Evolutionary conservation across 225 moss, liverwort and hornwort species (phyloP).

Genomic region (Polytrichum commune): DNA sequence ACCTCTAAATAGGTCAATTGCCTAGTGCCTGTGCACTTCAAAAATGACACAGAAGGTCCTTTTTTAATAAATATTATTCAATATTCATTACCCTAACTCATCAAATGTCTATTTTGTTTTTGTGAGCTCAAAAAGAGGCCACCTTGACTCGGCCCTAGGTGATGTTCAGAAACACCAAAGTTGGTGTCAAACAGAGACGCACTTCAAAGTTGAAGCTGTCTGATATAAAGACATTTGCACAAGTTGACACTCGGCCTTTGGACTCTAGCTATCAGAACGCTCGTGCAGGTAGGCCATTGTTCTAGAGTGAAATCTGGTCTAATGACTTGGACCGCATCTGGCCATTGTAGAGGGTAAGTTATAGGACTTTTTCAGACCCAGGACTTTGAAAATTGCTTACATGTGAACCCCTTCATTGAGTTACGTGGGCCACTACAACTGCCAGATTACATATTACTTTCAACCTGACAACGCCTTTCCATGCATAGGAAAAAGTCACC

Average conservation of each 20-base stretch:
- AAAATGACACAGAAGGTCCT: background rate
- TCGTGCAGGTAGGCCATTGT: no score
- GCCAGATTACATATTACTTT: background rate
- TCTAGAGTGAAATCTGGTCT: background rate
- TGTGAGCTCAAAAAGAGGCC: background rate
- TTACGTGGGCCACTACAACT: background rate
- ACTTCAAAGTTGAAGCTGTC: slow-evolving; percentile 1
- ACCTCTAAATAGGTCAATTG: background rate
- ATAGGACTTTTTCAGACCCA: slow-evolving; percentile 12
- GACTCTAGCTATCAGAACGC: no score
- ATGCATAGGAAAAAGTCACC: slow-evolving; percentile 24
- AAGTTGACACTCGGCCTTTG: no score
- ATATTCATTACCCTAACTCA: background rate
- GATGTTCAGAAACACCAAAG: slow-evolving; percentile 1
- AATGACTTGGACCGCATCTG: slow-evolving; percentile 15
- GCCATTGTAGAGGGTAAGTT: slow-evolving; percentile 8
- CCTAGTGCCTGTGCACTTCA: slow-evolving; percentile 1
- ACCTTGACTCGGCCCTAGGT: background rate
- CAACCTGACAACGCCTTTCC: slow-evolving; percentile 19
- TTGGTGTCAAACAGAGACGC: background rate
- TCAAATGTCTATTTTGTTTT: background rate
- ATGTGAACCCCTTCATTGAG: background rate
- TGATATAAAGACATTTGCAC: no score
- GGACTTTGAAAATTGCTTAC: slow-evolving; percentile 6
- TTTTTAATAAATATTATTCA: background rate